Evolutionary conservation across 345 rosid species (phyloP).

Genomic region (Limnanthes douglasii): DNA sequence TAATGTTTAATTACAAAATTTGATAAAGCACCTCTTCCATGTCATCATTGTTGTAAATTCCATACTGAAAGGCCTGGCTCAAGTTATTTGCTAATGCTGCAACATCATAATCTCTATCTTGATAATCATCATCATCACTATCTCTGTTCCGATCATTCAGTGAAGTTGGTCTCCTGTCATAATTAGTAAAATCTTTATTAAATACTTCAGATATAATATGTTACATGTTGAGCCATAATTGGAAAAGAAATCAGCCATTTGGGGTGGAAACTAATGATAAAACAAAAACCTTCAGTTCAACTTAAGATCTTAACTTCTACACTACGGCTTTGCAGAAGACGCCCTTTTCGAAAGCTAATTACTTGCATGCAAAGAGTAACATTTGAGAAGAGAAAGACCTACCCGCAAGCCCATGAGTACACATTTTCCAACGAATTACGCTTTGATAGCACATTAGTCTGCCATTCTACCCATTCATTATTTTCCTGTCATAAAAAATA

Average conservation of each 20-base stretch:
- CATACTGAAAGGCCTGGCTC: constrained; percentile 87
- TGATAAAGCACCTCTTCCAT: constrained; percentile 52
- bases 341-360: too few relatives aligned
- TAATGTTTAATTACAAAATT: too few relatives aligned
- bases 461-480: constrained; percentile 66
- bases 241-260: too few relatives aligned
- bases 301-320: too few relatives aligned
- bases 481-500: too few relatives aligned
- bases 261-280: too few relatives aligned
- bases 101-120: constrained; percentile 91
- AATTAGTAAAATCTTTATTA: constrained; percentile 12
- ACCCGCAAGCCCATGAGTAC: constrained; percentile 90
- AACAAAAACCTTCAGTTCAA: too few relatives aligned
- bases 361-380: too few relatives aligned
- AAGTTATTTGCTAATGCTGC: constrained; percentile 85
- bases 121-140: constrained; percentile 90
- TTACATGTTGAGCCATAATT: too few relatives aligned
- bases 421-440: constrained; percentile 80
- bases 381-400: too few relatives aligned
- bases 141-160: constrained; percentile 71
- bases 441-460: constrained; percentile 44
- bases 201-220: too few relatives aligned
- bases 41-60: constrained; percentile 65
- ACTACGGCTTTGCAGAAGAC: too few relatives aligned
- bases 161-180: constrained; percentile 78